Evolutionary conservation across 2,329 filamentous ascomycete species (phyloP).

Genomic region (Stagonosporopsis vannaccii): DNA sequence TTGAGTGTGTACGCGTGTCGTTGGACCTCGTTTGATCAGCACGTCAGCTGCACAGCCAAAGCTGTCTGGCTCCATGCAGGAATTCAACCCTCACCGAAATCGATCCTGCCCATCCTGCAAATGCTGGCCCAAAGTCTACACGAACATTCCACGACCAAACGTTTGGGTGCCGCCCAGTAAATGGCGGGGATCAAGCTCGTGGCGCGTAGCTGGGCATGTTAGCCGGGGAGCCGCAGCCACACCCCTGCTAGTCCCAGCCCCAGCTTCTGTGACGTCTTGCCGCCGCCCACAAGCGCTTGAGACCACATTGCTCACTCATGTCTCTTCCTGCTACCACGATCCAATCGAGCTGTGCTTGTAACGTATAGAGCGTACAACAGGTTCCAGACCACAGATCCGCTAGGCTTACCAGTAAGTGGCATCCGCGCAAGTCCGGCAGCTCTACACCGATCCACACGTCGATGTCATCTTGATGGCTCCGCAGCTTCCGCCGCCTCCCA

Average conservation of each 20-base stretch:
- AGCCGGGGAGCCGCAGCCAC: constrained; percentile 13
- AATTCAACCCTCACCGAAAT: background rate
- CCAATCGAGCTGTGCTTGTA: background rate
- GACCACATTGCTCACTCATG: constrained; percentile 10
- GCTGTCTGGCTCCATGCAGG: too few species aligned
- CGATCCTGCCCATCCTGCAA: background rate
- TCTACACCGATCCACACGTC: constrained; percentile 12
- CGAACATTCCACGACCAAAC: background rate
- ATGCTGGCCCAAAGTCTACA: background rate
- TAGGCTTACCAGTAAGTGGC: constrained; percentile 15
- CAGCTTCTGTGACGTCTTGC: constrained; percentile 21
- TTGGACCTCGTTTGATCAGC: background rate
- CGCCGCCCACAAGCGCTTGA: constrained; percentile 5
- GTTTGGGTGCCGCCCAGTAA: constrained; percentile 10
- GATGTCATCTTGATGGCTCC: constrained; percentile 15
- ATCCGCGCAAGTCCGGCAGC: constrained; percentile 16
- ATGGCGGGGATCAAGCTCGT: constrained; percentile 3
- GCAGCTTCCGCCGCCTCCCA: constrained; percentile 15
- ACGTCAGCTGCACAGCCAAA: background rate
- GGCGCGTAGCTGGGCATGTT: background rate
- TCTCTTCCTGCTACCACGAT: background rate
- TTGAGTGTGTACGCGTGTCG: too few species aligned
- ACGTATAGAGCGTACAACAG: constrained; percentile 52
- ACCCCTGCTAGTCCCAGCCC: constrained; percentile 16
- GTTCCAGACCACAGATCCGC: background rate